Evolutionary conservation across 2,329 filamentous ascomycete species (phyloP).

Genomic region (Paecilomyces dactylethromorphus): DNA sequence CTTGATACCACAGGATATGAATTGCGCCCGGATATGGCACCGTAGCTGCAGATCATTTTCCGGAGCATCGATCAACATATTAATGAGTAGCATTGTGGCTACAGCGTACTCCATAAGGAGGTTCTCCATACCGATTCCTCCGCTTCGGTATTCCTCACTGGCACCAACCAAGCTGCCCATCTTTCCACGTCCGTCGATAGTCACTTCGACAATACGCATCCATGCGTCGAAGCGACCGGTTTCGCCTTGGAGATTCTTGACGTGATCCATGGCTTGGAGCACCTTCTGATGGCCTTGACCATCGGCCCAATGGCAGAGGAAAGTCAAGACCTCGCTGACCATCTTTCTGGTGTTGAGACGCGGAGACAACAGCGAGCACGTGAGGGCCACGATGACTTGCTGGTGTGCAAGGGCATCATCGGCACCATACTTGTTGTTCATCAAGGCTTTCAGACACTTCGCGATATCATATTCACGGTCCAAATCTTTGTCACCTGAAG

Average conservation of each 20-base stretch:
- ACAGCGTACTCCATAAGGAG: constrained; percentile 98
- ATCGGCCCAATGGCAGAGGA: constrained; percentile 88
- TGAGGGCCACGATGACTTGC: constrained; percentile 81
- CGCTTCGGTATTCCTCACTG: constrained; percentile 90
- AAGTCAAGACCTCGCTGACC: constrained; percentile 92
- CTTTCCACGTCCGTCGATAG: constrained; percentile 92
- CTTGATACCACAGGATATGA: constrained; percentile 92
- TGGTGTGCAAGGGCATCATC: constrained; percentile 90
- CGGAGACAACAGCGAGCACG: constrained; percentile 78
- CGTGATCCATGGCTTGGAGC: constrained; percentile 83
- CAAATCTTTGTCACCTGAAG: constrained; percentile 66
- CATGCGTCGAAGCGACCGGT: constrained; percentile 95
- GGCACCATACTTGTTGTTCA: constrained; percentile 99
- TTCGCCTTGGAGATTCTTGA: constrained; percentile 81
- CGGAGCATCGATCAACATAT: constrained; percentile 90
- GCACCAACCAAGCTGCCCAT: constrained; percentile 97
- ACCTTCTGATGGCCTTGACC: constrained; percentile 89
- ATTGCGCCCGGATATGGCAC: constrained; percentile 91
- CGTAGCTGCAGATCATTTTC: constrained; percentile 83
- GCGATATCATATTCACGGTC: constrained; percentile 95
- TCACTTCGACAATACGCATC: constrained; percentile 98
- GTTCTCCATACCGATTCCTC: constrained; percentile 98
- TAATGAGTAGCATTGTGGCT: constrained; percentile 87
- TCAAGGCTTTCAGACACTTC: constrained; percentile 92
- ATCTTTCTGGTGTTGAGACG: constrained; percentile 87